Evolutionary conservation across 345 rosid species (phyloP).

Genomic region (Populus euphratica): DNA sequence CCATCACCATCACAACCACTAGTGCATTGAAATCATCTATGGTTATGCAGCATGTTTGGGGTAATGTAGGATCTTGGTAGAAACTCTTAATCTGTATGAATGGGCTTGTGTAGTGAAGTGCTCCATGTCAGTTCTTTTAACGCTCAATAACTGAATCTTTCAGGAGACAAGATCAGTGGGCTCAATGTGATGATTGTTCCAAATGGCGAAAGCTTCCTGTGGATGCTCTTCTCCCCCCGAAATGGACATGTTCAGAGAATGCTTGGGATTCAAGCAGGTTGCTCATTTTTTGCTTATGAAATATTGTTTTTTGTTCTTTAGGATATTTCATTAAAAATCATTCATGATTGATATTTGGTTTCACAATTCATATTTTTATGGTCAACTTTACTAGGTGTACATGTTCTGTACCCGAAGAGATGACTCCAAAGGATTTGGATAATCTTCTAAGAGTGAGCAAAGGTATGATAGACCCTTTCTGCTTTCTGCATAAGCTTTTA

Average conservation of each 20-base stretch:
- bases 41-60: not conserved
- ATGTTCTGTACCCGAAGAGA: conserved; percentile 67
- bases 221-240: conserved; percentile 68
- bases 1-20: not conserved
- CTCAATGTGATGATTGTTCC: conserved; percentile 74
- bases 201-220: conserved; percentile 80
- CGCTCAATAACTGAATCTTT: conserved; percentile 8
- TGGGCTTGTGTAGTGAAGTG: not conserved
- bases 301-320: not conserved
- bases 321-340: not conserved
- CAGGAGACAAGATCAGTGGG: conserved; percentile 83
- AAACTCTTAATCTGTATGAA: not conserved
- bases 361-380: not conserved
- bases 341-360: not conserved
- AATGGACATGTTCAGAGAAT: conserved; percentile 74
- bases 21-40: not conserved
- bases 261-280: conserved; percentile 72
- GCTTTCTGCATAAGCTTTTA: conserved; percentile 9
- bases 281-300: not conserved
- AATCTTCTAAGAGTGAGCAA: conserved; percentile 42
- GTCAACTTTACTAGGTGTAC: conserved; percentile 43
- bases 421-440: conserved; percentile 57
- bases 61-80: not conserved
- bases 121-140: not conserved
- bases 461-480: conserved; percentile 40